A percentile compares a stretch with the other conserved stretches of the same genome.
phyloP scores from a whole-genome alignment of 768 basidiomycete species.

The Phanerodontia chrysosporium region DNA sequence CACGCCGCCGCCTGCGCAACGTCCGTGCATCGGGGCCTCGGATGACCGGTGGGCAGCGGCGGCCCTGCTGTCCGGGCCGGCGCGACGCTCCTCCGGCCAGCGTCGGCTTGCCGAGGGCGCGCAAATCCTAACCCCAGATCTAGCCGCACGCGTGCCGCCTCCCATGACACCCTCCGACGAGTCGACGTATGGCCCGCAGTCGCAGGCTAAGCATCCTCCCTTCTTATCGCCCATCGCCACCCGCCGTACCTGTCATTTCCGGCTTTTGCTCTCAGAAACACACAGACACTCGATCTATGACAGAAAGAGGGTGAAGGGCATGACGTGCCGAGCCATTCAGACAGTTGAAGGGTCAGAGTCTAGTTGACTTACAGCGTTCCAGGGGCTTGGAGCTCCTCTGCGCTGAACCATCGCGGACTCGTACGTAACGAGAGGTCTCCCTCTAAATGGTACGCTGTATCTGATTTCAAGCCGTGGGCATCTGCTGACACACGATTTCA shows the following conservation, averaged over 20 bases:
- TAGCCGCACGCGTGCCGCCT: not conserved
- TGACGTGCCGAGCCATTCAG: not conserved
- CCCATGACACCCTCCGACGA: not conserved
- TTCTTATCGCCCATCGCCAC: not conserved
- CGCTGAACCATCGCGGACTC: too few relatives aligned
- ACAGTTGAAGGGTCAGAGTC: too few relatives aligned
- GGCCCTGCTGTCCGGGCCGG: not conserved
- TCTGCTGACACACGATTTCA: too few relatives aligned
- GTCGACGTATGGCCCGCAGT: not conserved
- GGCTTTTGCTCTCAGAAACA: not conserved
- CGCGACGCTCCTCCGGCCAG: not conserved
- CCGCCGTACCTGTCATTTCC: not conserved
- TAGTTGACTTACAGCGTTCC: too few relatives aligned
- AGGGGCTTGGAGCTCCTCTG: too few relatives aligned
- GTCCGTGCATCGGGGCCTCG: not conserved
- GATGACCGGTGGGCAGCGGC: not conserved
- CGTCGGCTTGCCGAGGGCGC: not conserved
- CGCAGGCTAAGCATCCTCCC: not conserved
- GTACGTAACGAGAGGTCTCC: too few relatives aligned
- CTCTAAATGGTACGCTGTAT: too few relatives aligned
- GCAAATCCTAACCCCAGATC: not conserved
- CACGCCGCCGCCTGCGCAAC: not conserved
- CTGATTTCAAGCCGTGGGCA: too few relatives aligned
- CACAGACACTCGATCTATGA: not conserved
- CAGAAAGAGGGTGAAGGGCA: not conserved